Percentiles rank a stretch among this genome's conserved stretches.
phyloP scores from a whole-genome alignment of 495 filamentous ascomycete genomes.

The Entonaema liquescens region DNA sequence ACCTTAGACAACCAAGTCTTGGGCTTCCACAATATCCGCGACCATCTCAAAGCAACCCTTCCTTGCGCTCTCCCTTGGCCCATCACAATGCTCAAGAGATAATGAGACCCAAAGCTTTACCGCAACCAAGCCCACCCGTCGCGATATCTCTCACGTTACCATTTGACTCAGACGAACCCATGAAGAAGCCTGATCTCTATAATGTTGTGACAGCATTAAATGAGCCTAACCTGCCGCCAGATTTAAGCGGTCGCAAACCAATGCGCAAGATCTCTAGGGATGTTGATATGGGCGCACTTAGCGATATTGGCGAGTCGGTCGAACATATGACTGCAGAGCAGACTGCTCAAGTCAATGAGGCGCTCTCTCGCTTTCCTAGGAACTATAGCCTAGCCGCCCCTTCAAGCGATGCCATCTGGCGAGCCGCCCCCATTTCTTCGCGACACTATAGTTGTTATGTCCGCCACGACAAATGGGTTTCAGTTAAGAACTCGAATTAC shows the following conservation, averaged over 20 bases:
- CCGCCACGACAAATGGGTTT: constrained; percentile 29
- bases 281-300: constrained; percentile 14
- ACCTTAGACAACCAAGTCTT: constrained; percentile 17
- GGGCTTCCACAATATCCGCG: constrained; percentile 32
- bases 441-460: constrained; percentile 38
- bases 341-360: constrained; percentile 18
- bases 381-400: background rate
- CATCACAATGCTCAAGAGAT: constrained; percentile 24
- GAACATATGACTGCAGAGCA: constrained; percentile 32
- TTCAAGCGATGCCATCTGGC: constrained; percentile 34
- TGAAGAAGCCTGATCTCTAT: constrained; percentile 33
- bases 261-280: constrained; percentile 29
- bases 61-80: constrained; percentile 21
- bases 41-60: constrained; percentile 29
- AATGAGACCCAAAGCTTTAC: constrained; percentile 9
- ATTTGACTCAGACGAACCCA: constrained; percentile 20
- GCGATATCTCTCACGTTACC: constrained; percentile 22
- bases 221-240: constrained; percentile 18
- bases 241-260: constrained; percentile 19
- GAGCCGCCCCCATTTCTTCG: constrained; percentile 24
- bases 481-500: constrained; percentile 40
- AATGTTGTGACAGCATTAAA: constrained; percentile 32
- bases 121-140: constrained; percentile 12
- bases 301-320: constrained; percentile 33
- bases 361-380: constrained; percentile 39